phyloP scores from a whole-genome alignment of 2,329 filamentous ascomycete species.

The Akanthomyces dipterigenus region DNA sequence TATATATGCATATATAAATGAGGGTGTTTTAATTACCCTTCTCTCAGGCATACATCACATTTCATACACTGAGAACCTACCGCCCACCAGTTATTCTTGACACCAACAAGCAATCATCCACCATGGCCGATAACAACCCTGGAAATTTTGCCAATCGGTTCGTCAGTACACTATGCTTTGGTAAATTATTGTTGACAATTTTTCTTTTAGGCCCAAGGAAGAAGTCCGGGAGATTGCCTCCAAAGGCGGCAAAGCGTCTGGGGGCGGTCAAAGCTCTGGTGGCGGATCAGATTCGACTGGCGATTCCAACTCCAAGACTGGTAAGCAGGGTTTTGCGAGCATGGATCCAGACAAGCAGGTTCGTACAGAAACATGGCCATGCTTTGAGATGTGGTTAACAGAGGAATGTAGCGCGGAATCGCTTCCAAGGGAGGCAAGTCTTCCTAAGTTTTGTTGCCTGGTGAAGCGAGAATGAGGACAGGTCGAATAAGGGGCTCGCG shows the following conservation, averaged over 20 bases:
- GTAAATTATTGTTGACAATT: background rate
- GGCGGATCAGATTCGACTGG: background rate
- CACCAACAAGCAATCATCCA: background rate
- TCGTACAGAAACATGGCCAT: slow-evolving; percentile 20
- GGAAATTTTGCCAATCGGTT: slow-evolving; percentile 19
- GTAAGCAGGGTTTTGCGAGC: slow-evolving; percentile 24
- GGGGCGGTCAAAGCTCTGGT: slow-evolving; percentile 17
- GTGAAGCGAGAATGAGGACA: no score
- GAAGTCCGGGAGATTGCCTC: slow-evolving; percentile 37
- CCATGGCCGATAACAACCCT: slow-evolving; percentile 17
- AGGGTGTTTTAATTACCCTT: no score
- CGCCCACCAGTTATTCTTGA: slow-evolving; percentile 20
- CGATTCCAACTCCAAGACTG: background rate
- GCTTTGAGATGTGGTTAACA: background rate
- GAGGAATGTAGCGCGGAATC: slow-evolving; percentile 38
- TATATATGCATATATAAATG: no score
- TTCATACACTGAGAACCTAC: no score
- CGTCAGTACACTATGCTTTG: background rate
- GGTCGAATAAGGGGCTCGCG: no score
- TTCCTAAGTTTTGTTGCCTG: slow-evolving; percentile 21
- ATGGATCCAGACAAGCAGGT: slow-evolving; percentile 37
- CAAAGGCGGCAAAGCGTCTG: slow-evolving; percentile 32
- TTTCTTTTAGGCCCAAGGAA: slow-evolving; percentile 26
- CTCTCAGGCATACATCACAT: no score
- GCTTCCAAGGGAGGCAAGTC: slow-evolving; percentile 48